Evolutionary conservation across 164 flowering plant species (phyloP), one percentile per base, ranked within the genome.

Genomic region (Piper betle): DNA sequence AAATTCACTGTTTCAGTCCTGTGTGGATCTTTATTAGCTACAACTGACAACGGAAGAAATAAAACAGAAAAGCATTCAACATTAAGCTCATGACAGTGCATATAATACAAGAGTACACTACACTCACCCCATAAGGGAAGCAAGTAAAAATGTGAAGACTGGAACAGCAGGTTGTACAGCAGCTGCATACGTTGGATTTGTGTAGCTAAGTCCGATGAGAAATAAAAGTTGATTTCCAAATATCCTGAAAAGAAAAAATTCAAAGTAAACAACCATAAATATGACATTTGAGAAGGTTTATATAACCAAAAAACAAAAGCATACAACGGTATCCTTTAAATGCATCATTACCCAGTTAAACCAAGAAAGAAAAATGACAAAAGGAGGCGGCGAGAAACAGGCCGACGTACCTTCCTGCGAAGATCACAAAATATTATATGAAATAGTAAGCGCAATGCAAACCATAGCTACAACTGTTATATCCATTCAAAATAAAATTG

Each of bases 181-280:
- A 52, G 99, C 90, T 71, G 99, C 99, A 82, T 84, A 90, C 61
- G 88, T 85, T 70, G 99, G 96, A 79, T 85, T 93, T 61, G 99
- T 93, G 77, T 90, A 86, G 74, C 86, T 77, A 61, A 93, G 90
- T 42, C 99, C 99, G 67, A 93, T 40, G 63, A 90, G 86, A 77
- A 93, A 93, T 68, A 93, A 71, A 61, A 93, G 95, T 75, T 93
- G 99, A 79, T 93, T 93, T 38, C 92, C 91, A 74, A 86, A 90
- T 64, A 93, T 84, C 80, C 99, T 93, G 64, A 53, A 56, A 48
- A 67, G 60, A 59, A 43, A 50, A 19, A 20, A 66, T 15, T 37
- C 41, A 65, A 53, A 25, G 38, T 58, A 50, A 19, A 8, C 59
- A 39, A 52, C 62, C 53, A 65, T 7, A 12, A 17, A 55, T 13